Percentiles rank a stretch among this genome's conserved stretches.
These are phyloP conservation scores for Paraphoma chrysanthemicola DNA, from an alignment of 2,329 filamentous ascomycete genomes.

Conservation along the genomic window DNA sequence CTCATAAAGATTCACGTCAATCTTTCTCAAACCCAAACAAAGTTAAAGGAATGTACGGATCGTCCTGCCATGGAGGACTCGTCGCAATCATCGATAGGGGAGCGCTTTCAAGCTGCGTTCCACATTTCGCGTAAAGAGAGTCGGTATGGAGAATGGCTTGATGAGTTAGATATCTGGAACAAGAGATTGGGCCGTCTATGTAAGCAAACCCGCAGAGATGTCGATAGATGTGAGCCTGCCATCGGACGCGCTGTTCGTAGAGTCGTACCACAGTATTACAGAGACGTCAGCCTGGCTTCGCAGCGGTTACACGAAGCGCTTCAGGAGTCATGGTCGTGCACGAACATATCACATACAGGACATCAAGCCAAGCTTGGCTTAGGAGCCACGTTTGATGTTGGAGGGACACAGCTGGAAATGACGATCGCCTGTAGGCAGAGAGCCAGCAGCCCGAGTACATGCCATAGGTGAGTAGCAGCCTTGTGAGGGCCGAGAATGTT, in stretches of 20 bases:
- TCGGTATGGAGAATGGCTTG: conserved; percentile 3
- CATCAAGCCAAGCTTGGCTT: conserved; percentile 19
- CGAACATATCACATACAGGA: conserved; percentile 14
- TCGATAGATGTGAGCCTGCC: conserved; percentile 4
- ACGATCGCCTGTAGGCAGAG: conserved; percentile 15
- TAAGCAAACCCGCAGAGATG: not conserved
- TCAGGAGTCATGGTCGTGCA: conserved; percentile 17
- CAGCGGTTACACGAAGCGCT: conserved; percentile 3
- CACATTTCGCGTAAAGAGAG: conserved; percentile 5
- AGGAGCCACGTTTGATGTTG: conserved; percentile 6
- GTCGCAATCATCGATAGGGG: too few species aligned
- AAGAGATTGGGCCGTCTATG: conserved; percentile 4
- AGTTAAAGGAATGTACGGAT: conserved; percentile 2
- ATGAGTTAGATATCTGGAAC: conserved; percentile 14
- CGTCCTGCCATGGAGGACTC: too few species aligned
- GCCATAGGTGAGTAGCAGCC: too few species aligned
- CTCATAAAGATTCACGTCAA: conserved; percentile 11
- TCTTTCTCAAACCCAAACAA: conserved; percentile 10
- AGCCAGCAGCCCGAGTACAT: not conserved
- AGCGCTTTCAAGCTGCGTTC: not conserved
- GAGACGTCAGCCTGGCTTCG: conserved; percentile 7
- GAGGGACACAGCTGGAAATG: conserved; percentile 13
- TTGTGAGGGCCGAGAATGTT: too few species aligned
- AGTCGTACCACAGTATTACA: conserved; percentile 4
- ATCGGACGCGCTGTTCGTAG: conserved; percentile 6